phyloP scores from a whole-genome alignment of 495 filamentous ascomycete species.

The Tuber melanosporum region DNA sequence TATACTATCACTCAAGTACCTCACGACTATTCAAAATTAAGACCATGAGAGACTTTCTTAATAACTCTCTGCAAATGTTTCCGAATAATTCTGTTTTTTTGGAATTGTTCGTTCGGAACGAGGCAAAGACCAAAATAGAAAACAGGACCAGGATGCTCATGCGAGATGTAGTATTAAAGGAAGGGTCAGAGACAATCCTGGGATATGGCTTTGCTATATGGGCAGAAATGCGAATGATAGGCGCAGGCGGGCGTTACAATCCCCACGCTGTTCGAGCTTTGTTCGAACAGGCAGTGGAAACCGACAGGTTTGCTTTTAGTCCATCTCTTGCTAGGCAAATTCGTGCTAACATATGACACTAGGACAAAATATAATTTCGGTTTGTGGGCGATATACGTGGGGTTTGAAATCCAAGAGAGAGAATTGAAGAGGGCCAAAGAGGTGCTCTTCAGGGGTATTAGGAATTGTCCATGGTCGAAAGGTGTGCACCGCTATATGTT shows the following conservation, averaged over 20 bases:
- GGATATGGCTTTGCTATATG: slow-evolving; percentile 63
- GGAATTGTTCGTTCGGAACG: slow-evolving; percentile 62
- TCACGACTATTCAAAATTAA: slow-evolving; percentile 56
- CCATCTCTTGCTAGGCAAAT: neutral
- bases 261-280: slow-evolving; percentile 56
- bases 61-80: slow-evolving; percentile 55
- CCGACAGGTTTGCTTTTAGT: slow-evolving; percentile 33
- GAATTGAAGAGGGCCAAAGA: slow-evolving; percentile 50
- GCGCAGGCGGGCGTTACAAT: slow-evolving; percentile 49
- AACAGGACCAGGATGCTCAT: slow-evolving; percentile 63
- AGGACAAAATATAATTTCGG: slow-evolving; percentile 45
- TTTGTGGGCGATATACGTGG: slow-evolving; percentile 63
- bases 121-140: slow-evolving; percentile 60
- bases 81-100: slow-evolving; percentile 76
- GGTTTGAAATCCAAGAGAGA: slow-evolving; percentile 43
- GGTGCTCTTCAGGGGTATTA: slow-evolving; percentile 63
- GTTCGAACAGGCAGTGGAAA: slow-evolving; percentile 62
- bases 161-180: slow-evolving; percentile 46
- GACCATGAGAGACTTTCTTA: slow-evolving; percentile 55
- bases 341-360: slow-evolving; percentile 3
- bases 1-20: slow-evolving; percentile 58
- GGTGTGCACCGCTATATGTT: slow-evolving; percentile 47
- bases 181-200: slow-evolving; percentile 47
- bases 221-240: slow-evolving; percentile 53
- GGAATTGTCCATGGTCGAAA: slow-evolving; percentile 70